phyloP scores from a whole-genome alignment of 2,329 filamentous ascomycete genomes.

The Chaetomiaceae sp. region DNA sequence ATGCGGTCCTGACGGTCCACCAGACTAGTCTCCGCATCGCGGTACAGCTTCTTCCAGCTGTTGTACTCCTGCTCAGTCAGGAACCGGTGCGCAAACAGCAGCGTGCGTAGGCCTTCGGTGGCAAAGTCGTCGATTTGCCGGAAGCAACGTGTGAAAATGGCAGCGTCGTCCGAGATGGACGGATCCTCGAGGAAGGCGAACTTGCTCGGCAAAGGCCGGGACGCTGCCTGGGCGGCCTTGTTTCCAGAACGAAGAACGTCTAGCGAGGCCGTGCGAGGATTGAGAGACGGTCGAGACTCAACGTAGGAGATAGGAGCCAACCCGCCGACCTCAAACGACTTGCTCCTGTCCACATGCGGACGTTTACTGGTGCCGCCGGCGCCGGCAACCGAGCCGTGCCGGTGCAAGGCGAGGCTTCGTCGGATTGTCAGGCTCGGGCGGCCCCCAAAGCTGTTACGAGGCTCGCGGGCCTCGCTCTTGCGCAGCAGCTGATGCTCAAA shows the following conservation, averaged over 20 bases:
- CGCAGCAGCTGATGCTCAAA: constrained; percentile 59
- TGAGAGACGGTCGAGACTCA: constrained; percentile 32
- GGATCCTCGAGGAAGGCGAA: constrained; percentile 33
- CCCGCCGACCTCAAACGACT: constrained; percentile 40
- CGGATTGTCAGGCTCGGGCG: constrained; percentile 47
- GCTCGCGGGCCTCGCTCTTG: constrained; percentile 46
- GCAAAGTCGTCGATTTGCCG: constrained; percentile 86
- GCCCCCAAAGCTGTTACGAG: constrained; percentile 50
- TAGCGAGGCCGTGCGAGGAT: constrained; percentile 38
- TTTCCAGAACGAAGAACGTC: background rate
- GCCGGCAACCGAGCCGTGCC: constrained; percentile 8
- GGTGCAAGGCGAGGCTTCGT: constrained; percentile 35
- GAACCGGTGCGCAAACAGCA: constrained; percentile 76
- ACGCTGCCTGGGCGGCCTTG: background rate
- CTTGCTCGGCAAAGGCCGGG: constrained; percentile 22
- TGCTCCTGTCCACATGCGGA: constrained; percentile 33
- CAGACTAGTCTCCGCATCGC: constrained; percentile 76
- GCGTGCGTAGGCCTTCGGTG: constrained; percentile 76
- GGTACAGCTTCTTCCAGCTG: constrained; percentile 70
- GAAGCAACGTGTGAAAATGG: constrained; percentile 74
- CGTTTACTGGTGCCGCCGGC: constrained; percentile 20
- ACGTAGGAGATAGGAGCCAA: constrained; percentile 32
- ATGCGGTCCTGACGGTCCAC: constrained; percentile 72
- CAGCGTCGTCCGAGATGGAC: constrained; percentile 53
- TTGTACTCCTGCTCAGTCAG: constrained; percentile 68